Evolutionary conservation across 441 rosid species (phyloP).

Genomic region (Pelargonium myrrhifolium): DNA sequence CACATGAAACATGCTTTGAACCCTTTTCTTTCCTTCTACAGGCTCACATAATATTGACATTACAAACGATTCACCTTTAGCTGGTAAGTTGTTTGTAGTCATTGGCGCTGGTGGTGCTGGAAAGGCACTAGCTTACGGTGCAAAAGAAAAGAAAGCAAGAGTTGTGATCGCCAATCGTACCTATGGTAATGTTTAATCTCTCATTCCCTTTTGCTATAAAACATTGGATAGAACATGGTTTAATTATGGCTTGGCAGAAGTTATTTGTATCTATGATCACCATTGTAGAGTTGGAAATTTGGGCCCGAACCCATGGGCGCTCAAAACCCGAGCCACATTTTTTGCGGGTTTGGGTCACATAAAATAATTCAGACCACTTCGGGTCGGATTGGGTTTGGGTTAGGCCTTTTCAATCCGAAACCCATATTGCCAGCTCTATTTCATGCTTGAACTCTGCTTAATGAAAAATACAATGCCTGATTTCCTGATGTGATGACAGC

Average conservation of each 20-base stretch:
- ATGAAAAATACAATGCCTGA: background rate
- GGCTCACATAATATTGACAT: constrained; percentile 29
- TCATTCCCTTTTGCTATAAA: background rate
- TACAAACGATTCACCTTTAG: constrained; percentile 39
- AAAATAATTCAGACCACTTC: no score
- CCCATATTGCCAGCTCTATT: no score
- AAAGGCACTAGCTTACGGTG: constrained; percentile 75
- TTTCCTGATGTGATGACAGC: background rate
- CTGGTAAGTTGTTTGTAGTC: constrained; percentile 62
- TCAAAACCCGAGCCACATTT: no score
- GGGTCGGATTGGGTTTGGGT: no score
- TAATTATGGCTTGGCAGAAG: background rate
- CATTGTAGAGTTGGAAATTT: background rate
- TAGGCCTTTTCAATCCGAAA: no score
- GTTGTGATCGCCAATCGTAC: constrained; percentile 62
- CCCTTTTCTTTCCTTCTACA: constrained; percentile 18
- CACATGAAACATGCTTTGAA: constrained; percentile 8
- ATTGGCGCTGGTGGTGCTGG: constrained; percentile 85
- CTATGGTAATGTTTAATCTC: constrained; percentile 33
- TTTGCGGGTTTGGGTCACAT: no score
- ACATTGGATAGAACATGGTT: background rate
- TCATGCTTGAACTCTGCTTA: background rate
- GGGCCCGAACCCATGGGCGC: no score
- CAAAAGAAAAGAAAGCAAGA: constrained; percentile 64
- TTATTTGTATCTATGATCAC: background rate